Percentiles rank a stretch among this genome's conserved stretches.
Evolutionary conservation across 139 green algal genomes (phyloP).

Genomic region (Volvox reticuliferus): DNA sequence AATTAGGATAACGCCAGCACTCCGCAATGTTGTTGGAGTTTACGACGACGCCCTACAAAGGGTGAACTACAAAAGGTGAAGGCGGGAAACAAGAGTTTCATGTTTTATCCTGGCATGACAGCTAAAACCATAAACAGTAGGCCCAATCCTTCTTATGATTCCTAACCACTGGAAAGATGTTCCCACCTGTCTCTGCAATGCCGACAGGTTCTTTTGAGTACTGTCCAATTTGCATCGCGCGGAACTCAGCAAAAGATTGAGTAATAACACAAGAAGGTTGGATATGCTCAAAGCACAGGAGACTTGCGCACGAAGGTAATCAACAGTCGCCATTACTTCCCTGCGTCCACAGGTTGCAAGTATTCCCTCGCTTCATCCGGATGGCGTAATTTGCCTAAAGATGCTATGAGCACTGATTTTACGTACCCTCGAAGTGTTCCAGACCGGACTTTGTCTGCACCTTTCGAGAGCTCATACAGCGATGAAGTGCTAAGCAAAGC

Average conservation of each 20-base stretch:
- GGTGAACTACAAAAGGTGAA: no score
- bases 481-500: not conserved
- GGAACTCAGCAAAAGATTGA: slow-evolving; percentile 35
- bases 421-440: slow-evolving; percentile 26
- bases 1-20: no score
- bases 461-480: slow-evolving; percentile 6
- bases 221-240: slow-evolving; percentile 29
- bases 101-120: no score
- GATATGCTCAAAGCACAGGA: slow-evolving; percentile 43
- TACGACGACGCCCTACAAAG: no score
- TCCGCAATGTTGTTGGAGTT: no score
- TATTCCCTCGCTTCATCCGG: no score
- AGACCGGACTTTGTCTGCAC: not conserved
- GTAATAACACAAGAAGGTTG: slow-evolving; percentile 53
- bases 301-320: slow-evolving; percentile 47
- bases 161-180: no score
- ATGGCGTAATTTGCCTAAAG: no score
- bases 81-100: no score
- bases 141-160: no score
- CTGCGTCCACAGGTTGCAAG: not conserved
- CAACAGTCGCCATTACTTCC: slow-evolving; percentile 44
- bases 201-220: slow-evolving; percentile 53
- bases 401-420: not conserved
- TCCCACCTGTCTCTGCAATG: slow-evolving; percentile 55
- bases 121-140: no score